Conservation (phyloP, 1,284 basidiomycete species). For the Inonotus obliquus region DNA sequence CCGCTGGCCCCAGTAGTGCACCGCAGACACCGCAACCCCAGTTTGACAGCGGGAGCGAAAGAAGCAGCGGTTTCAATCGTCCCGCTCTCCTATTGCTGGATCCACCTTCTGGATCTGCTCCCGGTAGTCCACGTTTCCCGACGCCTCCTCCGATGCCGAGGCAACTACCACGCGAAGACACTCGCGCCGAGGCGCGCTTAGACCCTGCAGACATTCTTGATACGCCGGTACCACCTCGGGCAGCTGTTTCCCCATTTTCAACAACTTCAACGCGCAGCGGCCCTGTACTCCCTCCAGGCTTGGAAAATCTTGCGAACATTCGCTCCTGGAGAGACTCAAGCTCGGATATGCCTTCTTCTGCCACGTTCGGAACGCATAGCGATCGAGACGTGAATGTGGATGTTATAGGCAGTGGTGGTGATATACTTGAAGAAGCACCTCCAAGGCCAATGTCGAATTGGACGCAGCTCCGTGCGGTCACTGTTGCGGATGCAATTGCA, state of each 20-base stretch:
- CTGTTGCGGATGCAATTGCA: conserved; percentile 5
- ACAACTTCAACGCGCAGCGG: conserved; percentile 17
- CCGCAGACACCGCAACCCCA: conserved; percentile 11
- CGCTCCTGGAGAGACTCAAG: conserved; percentile 17
- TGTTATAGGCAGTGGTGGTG: conserved; percentile 7
- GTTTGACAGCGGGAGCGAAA: conserved; percentile 10
- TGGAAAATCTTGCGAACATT: conserved; percentile 16
- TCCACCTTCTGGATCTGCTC: conserved; percentile 5
- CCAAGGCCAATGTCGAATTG: conserved; percentile 13
- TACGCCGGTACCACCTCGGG: conserved; percentile 16
- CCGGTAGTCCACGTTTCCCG: not conserved
- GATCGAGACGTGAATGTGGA: conserved; percentile 6
- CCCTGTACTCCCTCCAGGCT: conserved; percentile 16
- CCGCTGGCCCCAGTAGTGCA: conserved; percentile 1
- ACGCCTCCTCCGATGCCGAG: not conserved
- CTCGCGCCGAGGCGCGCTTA: not conserved
- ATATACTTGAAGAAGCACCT: conserved; percentile 18
- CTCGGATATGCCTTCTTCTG: conserved; percentile 18
- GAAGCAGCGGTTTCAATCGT: conserved; percentile 6
- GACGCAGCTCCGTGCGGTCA: conserved; percentile 16
- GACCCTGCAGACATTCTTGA: conserved; percentile 16
- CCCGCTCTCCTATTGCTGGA: conserved; percentile 12
- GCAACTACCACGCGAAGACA: not conserved
- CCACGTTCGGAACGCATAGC: conserved; percentile 15
- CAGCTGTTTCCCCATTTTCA: conserved; percentile 17